These are phyloP conservation scores for Elongisporangium senticosum DNA, from an alignment of 352 stramenopile species.

Conservation along the genomic window DNA sequence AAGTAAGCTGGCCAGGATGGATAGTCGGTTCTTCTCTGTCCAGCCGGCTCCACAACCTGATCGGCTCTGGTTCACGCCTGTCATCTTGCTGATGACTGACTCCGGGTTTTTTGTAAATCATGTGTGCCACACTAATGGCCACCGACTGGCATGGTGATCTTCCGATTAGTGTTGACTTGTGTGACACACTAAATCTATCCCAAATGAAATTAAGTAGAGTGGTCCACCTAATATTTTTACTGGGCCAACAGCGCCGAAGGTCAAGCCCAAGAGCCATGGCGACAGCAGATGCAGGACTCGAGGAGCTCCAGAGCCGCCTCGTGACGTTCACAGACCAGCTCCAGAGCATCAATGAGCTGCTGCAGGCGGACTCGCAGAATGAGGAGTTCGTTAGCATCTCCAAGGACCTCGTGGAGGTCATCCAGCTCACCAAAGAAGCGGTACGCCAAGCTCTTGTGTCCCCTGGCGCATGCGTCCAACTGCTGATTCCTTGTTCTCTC, in stretches of 20 bases:
- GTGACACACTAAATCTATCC: background rate
- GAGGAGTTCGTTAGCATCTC: conserved; percentile 71
- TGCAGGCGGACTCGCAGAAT: conserved; percentile 67
- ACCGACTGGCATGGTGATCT: background rate
- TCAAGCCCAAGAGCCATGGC: conserved; percentile 11
- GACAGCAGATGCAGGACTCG: conserved; percentile 34
- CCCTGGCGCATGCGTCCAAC: background rate
- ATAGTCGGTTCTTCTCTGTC: background rate
- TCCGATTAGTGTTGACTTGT: background rate
- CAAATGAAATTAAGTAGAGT: background rate
- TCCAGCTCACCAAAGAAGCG: conserved; percentile 82
- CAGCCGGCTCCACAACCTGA: background rate
- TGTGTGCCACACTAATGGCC: background rate
- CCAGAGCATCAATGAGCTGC: conserved; percentile 72
- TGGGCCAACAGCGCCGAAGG: too few species aligned
- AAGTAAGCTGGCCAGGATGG: background rate
- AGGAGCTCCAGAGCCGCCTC: conserved; percentile 72
- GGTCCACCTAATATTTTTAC: too few species aligned
- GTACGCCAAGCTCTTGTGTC: conserved; percentile 12
- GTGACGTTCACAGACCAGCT: conserved; percentile 79
- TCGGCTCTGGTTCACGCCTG: background rate
- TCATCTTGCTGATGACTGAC: background rate
- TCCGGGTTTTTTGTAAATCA: background rate
- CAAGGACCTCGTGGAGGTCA: conserved; percentile 77
- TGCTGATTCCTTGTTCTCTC: background rate